A percentile compares a stretch with the other conserved stretches of the same genome.
Evolutionary conservation across 1,284 basidiomycete genomes (phyloP).

Genomic region (Ceratobasidium theobromae): DNA sequence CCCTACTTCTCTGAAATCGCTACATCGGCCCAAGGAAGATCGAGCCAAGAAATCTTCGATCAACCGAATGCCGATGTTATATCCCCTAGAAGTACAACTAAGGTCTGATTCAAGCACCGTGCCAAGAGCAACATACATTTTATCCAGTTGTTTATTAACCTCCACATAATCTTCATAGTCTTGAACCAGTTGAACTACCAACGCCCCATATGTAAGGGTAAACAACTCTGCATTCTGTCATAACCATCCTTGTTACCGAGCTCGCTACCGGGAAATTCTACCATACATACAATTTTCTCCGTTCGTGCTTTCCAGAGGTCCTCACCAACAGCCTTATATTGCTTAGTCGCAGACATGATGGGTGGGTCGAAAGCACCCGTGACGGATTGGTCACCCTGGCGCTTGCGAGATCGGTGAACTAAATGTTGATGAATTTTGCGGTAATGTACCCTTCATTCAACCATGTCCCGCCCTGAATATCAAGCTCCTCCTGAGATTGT

Average conservation of each 20-base stretch:
- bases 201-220: conserved; percentile 93
- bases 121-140: conserved; percentile 49
- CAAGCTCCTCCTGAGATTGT: conserved; percentile 96
- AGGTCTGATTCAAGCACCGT: neutral
- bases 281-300: conserved; percentile 78
- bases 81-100: conserved; percentile 71
- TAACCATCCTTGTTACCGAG: neutral
- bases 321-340: conserved; percentile 81
- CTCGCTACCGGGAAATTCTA: neutral
- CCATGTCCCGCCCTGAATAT: conserved; percentile 94
- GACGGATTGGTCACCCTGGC: conserved; percentile 13
- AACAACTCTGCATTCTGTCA: conserved; percentile 93
- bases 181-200: conserved; percentile 97
- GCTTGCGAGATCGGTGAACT: conserved; percentile 3
- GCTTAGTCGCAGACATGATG: conserved; percentile 49
- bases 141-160: conserved; percentile 64
- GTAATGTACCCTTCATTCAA: conserved; percentile 26
- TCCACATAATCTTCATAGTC: conserved; percentile 98
- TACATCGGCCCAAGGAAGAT: conserved; percentile 80
- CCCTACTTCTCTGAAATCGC: conserved; percentile 90
- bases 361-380: neutral
- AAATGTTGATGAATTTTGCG: neutral
- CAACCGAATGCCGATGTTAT: conserved; percentile 94
- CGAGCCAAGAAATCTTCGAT: conserved; percentile 98
- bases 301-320: conserved; percentile 89